phyloP scores from a whole-genome alignment of 129 eudicot genomes.

The Dittrichia graveolens region DNA sequence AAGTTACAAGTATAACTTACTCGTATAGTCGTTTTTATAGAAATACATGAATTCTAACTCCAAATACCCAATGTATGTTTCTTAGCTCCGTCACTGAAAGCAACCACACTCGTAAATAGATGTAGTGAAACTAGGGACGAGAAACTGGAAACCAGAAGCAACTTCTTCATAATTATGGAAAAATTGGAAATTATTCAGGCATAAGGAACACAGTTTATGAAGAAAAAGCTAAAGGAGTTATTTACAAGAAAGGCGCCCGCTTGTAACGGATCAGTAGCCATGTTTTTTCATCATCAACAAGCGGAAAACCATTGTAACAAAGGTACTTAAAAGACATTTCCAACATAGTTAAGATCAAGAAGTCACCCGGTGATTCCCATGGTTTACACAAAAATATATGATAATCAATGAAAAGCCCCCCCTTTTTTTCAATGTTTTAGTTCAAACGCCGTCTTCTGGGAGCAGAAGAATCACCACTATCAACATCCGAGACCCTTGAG shows the following conservation, averaged over 20 bases:
- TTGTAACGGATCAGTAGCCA: neutral
- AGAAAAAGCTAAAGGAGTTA: conserved; percentile 20
- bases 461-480: conserved; percentile 86
- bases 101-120: neutral
- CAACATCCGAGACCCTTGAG: conserved; percentile 77
- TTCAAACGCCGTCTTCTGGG: conserved; percentile 75
- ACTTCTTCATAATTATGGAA: conserved; percentile 15
- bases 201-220: conserved; percentile 23
- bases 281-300: conserved; percentile 3
- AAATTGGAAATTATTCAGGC: conserved; percentile 27
- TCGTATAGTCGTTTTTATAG: too few species aligned
- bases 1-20: too few species aligned
- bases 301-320: neutral
- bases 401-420: neutral
- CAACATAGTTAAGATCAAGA: conserved; percentile 11
- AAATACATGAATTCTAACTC: too few species aligned
- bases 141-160: neutral
- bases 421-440: conserved; percentile 27
- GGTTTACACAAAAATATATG: neutral
- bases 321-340: conserved; percentile 6
- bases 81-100: too few species aligned
- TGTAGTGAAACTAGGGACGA: neutral
- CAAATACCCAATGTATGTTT: too few species aligned
- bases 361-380: neutral
- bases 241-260: conserved; percentile 20